Evolutionary conservation across 345 rosid species (phyloP).

Genomic region (Eutrema japonicum): DNA sequence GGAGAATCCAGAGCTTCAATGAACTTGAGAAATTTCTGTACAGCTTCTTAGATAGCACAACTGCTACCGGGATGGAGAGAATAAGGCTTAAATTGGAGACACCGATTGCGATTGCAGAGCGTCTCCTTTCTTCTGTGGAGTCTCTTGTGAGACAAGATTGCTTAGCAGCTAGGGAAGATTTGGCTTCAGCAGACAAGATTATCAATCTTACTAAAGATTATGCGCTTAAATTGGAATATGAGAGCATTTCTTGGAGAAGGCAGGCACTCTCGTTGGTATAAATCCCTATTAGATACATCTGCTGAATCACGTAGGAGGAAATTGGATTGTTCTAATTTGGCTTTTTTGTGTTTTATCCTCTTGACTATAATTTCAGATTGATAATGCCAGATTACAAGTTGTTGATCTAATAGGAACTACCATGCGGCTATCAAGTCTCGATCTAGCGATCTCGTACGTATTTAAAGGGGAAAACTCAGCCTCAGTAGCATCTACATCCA

Average conservation of each 20-base stretch:
- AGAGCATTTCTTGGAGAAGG: conserved; percentile 82
- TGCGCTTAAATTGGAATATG: conserved; percentile 65
- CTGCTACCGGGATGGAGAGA: conserved; percentile 78
- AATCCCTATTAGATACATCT: conserved; percentile 24
- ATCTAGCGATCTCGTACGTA: conserved; percentile 64
- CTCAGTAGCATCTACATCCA: conserved; percentile 56
- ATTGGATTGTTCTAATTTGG: conserved; percentile 11
- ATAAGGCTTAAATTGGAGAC: conserved; percentile 94
- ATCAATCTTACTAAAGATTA: conserved; percentile 64
- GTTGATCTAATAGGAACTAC: conserved; percentile 79
- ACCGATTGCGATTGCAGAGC: conserved; percentile 80
- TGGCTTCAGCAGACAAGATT: conserved; percentile 57
- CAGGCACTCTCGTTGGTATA: conserved; percentile 68
- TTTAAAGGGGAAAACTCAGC: conserved; percentile 65
- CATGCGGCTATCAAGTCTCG: conserved; percentile 75
- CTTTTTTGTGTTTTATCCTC: conserved; percentile 37
- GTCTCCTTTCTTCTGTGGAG: conserved; percentile 71
- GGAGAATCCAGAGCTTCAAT: conserved; percentile 61
- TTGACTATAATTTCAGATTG: conserved; percentile 61
- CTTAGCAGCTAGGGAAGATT: conserved; percentile 64
- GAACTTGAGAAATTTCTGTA: conserved; percentile 73
- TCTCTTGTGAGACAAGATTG: conserved; percentile 62
- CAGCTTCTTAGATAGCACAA: conserved; percentile 84
- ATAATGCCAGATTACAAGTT: conserved; percentile 63
- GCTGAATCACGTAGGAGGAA: conserved; percentile 31